These are phyloP conservation scores for Pleurozium schreberi DNA, from an alignment of 225 moss, liverwort and hornwort genomes.

Conservation along the genomic window DNA sequence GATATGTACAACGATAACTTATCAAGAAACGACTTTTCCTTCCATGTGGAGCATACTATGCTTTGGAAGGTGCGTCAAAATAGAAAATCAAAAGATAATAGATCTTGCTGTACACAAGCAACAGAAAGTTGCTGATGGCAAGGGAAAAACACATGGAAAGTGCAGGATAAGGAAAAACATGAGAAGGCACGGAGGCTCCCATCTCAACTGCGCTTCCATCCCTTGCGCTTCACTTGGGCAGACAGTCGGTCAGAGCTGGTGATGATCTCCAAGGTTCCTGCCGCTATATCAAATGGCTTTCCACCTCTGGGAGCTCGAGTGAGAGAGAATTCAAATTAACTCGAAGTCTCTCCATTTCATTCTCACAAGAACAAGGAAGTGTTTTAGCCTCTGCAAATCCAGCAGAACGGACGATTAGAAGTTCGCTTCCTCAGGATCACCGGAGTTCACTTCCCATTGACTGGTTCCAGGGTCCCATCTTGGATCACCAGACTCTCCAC, in stretches of 20 bases:
- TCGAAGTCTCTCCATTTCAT: not conserved
- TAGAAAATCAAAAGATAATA: conserved; percentile 4
- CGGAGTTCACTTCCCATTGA: conserved; percentile 44
- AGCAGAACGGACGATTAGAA: conserved; percentile 1
- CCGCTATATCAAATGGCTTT: not conserved
- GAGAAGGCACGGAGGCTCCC: not conserved
- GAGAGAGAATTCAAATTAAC: not conserved
- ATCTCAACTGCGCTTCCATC: not conserved
- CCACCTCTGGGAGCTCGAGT: not conserved
- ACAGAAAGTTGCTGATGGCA: conserved; percentile 4
- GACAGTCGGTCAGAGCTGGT: not conserved
- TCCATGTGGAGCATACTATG: not conserved
- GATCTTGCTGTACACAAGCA: conserved; percentile 13
- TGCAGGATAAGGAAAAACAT: not conserved
- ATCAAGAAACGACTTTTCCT: conserved; percentile 1
- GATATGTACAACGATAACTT: conserved; percentile 11
- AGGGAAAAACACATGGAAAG: not conserved
- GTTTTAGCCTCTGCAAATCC: not conserved
- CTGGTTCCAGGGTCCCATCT: conserved; percentile 21
- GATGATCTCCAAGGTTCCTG: not conserved
- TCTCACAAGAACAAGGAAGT: not conserved
- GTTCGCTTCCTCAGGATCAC: conserved; percentile 31
- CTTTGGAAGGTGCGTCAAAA: conserved; percentile 12
- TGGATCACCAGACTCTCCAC: conserved; percentile 40
- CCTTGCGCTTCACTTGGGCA: not conserved